A percentile compares a stretch with the other conserved stretches of the same genome.
Conservation (phyloP, 2,329 filamentous ascomycete species). For the Aureobasidium sp. region DNA sequence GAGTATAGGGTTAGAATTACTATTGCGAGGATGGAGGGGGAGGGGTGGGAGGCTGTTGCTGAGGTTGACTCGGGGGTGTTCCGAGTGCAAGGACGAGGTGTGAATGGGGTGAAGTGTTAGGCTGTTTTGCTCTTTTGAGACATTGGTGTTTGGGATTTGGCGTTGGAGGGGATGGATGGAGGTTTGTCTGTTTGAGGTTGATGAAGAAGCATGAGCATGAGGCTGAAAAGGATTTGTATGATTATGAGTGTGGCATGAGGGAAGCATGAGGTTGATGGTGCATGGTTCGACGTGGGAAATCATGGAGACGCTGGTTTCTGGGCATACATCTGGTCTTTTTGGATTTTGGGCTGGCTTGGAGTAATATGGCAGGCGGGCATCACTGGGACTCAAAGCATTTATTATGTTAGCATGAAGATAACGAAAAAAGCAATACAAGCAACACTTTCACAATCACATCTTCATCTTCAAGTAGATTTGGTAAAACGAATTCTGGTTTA, state of each 20-base stretch:
- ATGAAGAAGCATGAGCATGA: too few relatives aligned
- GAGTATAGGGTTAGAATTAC: background rate
- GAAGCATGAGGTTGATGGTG: too few relatives aligned
- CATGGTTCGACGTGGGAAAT: too few relatives aligned
- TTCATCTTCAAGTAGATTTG: too few relatives aligned
- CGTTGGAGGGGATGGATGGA: background rate
- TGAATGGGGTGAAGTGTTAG: background rate
- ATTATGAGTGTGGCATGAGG: too few relatives aligned
- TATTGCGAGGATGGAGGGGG: background rate
- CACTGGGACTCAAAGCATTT: background rate
- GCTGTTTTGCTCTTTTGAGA: too few relatives aligned
- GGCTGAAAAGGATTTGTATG: too few relatives aligned
- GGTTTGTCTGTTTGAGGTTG: too few relatives aligned
- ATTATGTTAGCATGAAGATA: background rate
- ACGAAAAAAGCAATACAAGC: too few relatives aligned
- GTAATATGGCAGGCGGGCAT: too few relatives aligned
- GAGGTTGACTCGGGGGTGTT: background rate
- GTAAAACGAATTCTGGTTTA: background rate
- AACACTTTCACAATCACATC: too few relatives aligned
- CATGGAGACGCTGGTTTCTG: background rate
- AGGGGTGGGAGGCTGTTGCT: constrained; percentile 1
- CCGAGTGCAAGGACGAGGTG: background rate
- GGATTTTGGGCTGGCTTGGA: background rate
- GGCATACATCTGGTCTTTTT: background rate
- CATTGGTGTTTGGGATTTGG: background rate